These are phyloP conservation scores for Colletotrichum camelliae DNA, from an alignment of 2,329 filamentous ascomycete species.

Conservation along the genomic window DNA sequence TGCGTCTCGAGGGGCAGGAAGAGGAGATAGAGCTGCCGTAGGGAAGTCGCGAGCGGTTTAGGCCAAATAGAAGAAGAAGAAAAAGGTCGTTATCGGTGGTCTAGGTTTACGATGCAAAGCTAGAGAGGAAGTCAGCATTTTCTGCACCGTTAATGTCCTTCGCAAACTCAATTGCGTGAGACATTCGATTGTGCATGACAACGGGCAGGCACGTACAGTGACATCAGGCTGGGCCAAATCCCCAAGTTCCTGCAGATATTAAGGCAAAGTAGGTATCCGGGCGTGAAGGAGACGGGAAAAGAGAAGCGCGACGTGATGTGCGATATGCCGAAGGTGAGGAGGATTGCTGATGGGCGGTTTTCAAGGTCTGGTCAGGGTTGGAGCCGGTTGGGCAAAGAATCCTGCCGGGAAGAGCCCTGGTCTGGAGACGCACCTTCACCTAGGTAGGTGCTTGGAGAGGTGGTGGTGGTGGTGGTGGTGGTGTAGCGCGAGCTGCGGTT, in stretches of 20 bases:
- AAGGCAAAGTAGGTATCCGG: background rate
- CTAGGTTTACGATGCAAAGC: slow-evolving; percentile 13
- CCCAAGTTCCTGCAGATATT: slow-evolving; percentile 6
- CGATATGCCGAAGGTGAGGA: slow-evolving; percentile 13
- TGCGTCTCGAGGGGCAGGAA: background rate
- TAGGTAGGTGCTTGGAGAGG: background rate
- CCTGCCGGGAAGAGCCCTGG: slow-evolving; percentile 17
- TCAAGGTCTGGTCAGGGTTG: slow-evolving; percentile 12
- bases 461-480: background rate
- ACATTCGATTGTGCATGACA: background rate
- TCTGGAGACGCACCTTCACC: background rate
- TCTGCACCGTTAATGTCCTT: background rate
- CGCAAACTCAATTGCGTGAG: background rate
- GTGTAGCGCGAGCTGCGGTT: background rate
- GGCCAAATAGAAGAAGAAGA: background rate
- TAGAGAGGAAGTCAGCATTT: background rate
- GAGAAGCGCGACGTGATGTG: slow-evolving; percentile 1
- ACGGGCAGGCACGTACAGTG: slow-evolving; percentile 14
- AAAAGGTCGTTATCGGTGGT: background rate
- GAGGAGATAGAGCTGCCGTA: background rate
- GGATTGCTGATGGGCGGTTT: slow-evolving; percentile 9
- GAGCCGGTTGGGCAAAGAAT: slow-evolving; percentile 12
- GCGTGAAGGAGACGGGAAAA: slow-evolving; percentile 2
- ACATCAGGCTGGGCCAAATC: slow-evolving; percentile 6
- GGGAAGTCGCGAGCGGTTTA: background rate